phyloP scores from a whole-genome alignment of 495 filamentous ascomycete genomes.

The Penicillium daleae region DNA sequence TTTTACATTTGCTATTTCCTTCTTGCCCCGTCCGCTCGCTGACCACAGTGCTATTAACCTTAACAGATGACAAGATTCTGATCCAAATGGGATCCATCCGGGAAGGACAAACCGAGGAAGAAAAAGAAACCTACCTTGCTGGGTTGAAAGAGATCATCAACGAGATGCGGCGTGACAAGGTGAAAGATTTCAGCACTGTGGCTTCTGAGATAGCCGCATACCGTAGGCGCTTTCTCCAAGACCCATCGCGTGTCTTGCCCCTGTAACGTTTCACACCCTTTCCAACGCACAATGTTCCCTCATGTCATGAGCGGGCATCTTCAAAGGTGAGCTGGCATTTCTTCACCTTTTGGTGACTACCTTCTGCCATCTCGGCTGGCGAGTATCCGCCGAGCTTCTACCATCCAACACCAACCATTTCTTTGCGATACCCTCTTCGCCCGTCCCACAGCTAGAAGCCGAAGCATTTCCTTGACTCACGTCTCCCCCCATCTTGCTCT shows the following conservation, averaged over 20 bases:
- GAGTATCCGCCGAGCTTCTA: conserved; percentile 2
- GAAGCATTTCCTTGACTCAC: conserved; percentile 14
- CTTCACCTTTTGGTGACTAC: conserved; percentile 10
- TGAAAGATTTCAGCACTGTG: conserved; percentile 80
- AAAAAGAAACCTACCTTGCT: conserved; percentile 70
- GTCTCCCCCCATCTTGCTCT: neutral
- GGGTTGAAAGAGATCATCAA: conserved; percentile 78
- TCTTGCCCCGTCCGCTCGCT: conserved; percentile 55
- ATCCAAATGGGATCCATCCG: conserved; percentile 75
- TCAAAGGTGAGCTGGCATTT: conserved; percentile 42
- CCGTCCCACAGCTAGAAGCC: conserved; percentile 7
- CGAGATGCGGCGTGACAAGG: conserved; percentile 70
- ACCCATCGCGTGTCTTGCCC: conserved; percentile 52
- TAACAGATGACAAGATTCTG: conserved; percentile 83
- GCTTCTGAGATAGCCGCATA: conserved; percentile 81
- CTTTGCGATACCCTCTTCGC: conserved; percentile 13
- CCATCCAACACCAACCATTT: conserved; percentile 13
- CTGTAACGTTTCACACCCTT: conserved; percentile 41
- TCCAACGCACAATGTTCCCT: neutral
- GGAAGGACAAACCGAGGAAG: conserved; percentile 71
- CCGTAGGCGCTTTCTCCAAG: conserved; percentile 69
- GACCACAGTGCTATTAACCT: conserved; percentile 59
- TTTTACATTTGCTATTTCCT: conserved; percentile 18
- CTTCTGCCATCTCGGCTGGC: conserved; percentile 3
- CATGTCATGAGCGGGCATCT: conserved; percentile 7